Percentiles rank a stretch among this genome's conserved stretches.
Evolutionary conservation across 768 basidiomycete species (phyloP).

Genomic region (Tulasnella sp.): DNA sequence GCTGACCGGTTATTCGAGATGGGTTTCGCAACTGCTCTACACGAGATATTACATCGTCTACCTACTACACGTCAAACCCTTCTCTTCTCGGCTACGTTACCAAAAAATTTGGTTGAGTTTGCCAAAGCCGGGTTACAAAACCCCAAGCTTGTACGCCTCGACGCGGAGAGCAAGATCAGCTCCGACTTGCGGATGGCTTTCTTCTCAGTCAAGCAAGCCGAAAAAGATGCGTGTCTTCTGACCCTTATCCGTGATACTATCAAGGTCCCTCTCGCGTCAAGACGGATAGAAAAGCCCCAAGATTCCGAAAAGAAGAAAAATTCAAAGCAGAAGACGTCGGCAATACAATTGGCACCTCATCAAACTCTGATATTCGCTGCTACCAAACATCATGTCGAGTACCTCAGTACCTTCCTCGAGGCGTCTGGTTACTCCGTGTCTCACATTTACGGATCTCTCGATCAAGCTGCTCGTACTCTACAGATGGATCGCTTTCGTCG

Average conservation of each 20-base stretch:
- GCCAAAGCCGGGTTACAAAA: slow-evolving; percentile 93
- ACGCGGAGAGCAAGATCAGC: slow-evolving; percentile 92
- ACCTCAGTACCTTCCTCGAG: slow-evolving; percentile 62
- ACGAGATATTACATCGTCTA: slow-evolving; percentile 82
- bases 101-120: slow-evolving; percentile 91
- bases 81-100: slow-evolving; percentile 91
- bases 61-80: slow-evolving; percentile 80
- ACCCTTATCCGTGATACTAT: slow-evolving; percentile 78
- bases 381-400: slow-evolving; percentile 98
- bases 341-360: slow-evolving; percentile 50
- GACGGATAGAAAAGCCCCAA: slow-evolving; percentile 16
- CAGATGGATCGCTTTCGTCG: slow-evolving; percentile 87
- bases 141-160: slow-evolving; percentile 90
- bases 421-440: slow-evolving; percentile 81
- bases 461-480: slow-evolving; percentile 74
- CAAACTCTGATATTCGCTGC: slow-evolving; percentile 93
- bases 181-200: slow-evolving; percentile 88
- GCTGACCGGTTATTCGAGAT: slow-evolving; percentile 98
- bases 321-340: slow-evolving; percentile 30
- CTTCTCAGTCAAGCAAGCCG: slow-evolving; percentile 79
- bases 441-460: slow-evolving; percentile 90
- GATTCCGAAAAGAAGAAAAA: slow-evolving; percentile 28
- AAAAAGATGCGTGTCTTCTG: slow-evolving; percentile 88
- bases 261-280: slow-evolving; percentile 48
- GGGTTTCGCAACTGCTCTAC: slow-evolving; percentile 87